Conservation (phyloP, 1,284 basidiomycete species). For the Ceratobasidium sp. region DNA sequence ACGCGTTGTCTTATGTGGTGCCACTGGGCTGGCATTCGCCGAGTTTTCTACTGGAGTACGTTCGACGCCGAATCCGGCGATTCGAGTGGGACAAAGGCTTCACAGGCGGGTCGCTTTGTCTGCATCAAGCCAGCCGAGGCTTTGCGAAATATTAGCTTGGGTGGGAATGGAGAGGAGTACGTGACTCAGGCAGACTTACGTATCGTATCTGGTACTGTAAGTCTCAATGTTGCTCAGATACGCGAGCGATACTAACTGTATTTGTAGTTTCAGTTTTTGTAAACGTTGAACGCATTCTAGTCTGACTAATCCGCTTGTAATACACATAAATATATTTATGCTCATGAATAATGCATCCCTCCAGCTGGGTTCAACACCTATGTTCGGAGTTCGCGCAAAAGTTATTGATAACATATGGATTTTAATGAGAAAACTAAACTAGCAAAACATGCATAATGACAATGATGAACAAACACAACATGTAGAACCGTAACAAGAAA, state of each 20-base stretch:
- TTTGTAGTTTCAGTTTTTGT: conserved; percentile 5
- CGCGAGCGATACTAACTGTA: background rate
- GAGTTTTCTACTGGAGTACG: conserved; percentile 64
- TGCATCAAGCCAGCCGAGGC: conserved; percentile 11
- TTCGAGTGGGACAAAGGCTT: background rate
- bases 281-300: background rate
- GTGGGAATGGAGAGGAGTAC: background rate
- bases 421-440: conserved; percentile 9
- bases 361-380: too few relatives aligned
- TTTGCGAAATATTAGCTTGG: background rate
- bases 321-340: too few relatives aligned
- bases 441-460: conserved; percentile 41
- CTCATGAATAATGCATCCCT: too few relatives aligned
- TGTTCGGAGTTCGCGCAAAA: too few relatives aligned
- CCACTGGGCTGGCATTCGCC: conserved; percentile 67
- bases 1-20: conserved; percentile 68
- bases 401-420: conserved; percentile 7
- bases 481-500: conserved; percentile 7
- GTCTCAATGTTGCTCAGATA: background rate
- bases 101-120: background rate
- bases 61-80: background rate
- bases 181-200: conserved; percentile 17
- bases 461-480: conserved; percentile 2
- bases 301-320: too few relatives aligned
- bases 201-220: conserved; percentile 3